These are phyloP conservation scores for Colletotrichum abscissum DNA, from an alignment of 2,329 filamentous ascomycete species.

Conservation along the genomic window DNA sequence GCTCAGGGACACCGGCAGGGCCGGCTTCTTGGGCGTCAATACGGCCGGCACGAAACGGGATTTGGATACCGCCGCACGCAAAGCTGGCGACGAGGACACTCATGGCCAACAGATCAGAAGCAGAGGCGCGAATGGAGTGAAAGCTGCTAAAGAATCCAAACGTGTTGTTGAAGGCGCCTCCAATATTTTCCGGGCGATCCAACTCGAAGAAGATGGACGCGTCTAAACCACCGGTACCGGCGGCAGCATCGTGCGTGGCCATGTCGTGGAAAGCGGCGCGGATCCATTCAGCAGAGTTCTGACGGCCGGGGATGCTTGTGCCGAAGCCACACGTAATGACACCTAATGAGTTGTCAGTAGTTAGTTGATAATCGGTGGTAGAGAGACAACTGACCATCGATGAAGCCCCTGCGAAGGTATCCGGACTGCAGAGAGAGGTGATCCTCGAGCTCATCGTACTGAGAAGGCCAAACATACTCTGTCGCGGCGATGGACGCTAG, in stretches of 20 bases:
- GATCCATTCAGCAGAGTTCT: constrained; percentile 43
- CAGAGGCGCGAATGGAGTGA: constrained; percentile 36
- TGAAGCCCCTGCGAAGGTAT: constrained; percentile 30
- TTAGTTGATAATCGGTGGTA: background rate
- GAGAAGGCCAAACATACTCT: constrained; percentile 32
- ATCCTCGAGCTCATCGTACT: constrained; percentile 35
- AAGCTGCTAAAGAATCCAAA: constrained; percentile 42
- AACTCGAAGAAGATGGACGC: constrained; percentile 42
- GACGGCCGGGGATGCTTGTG: constrained; percentile 28
- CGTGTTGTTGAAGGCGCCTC: constrained; percentile 40
- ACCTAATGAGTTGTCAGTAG: constrained; percentile 22
- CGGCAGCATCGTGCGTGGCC: constrained; percentile 38
- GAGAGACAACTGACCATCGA: constrained; percentile 15
- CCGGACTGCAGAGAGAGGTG: constrained; percentile 32
- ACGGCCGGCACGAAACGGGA: constrained; percentile 45
- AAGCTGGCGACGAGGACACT: constrained; percentile 37
- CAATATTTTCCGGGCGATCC: constrained; percentile 39
- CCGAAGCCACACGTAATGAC: constrained; percentile 38
- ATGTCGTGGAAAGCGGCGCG: constrained; percentile 42
- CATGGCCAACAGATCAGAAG: constrained; percentile 41
- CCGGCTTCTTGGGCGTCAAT: constrained; percentile 45
- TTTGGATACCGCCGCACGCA: constrained; percentile 38
- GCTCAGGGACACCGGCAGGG: constrained; percentile 45
- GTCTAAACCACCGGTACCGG: constrained; percentile 40
- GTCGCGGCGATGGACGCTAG: constrained; percentile 11